Evolutionary conservation across 2,329 filamentous ascomycete genomes (phyloP), one percentile per base, ranked within the genome.

Genomic region (Aspergillus clavatus): DNA sequence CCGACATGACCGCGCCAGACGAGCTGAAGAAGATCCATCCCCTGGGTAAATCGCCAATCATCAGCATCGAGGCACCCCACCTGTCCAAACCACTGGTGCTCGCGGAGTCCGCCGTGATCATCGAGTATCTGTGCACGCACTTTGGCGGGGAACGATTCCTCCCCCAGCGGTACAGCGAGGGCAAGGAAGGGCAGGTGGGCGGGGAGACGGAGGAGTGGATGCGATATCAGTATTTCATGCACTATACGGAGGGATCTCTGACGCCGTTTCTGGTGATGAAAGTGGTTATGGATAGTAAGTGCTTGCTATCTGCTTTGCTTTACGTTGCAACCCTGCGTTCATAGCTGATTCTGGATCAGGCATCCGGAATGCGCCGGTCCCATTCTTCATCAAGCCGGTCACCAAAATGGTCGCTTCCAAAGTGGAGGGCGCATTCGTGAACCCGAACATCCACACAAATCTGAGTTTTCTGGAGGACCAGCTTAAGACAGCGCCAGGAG

Each of bases 171-270:
- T 83, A 77, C 52, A 39, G 31, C 5, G 63, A 67, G 3, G 79
- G 76, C 26, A 73, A 75, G 45, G 77, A 82, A 38, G 76, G 74
- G 4, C 62, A 76, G 24, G 62, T 81, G 10, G 77, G 79, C 6
- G 77, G 70, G 4, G 81, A 84, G 65, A 80, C 73, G 0, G 80
- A 83, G 54, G 69, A 72, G 48, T 84, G 78, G 76, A 60, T 81
- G 59, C 71, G 80, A 31, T 81, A 82, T 58, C 72, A 76, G 60
- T 87, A 88, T 62, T 81, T 81, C 54, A 80, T 95, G 75, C 85
- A 95, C 63, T 96, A 90, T 66, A 77, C 81, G 4, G 91, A 96
- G 70, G 91, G 90, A 7, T 87, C 80, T 49, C 69, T 96, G 50
- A 91, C 93, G 84, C 78, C 81, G 0, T 72, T 82, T 38, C 65